phyloP scores from a whole-genome alignment of 1,139 yeast genomes.

The Debaryomyces subglobosus region DNA sequence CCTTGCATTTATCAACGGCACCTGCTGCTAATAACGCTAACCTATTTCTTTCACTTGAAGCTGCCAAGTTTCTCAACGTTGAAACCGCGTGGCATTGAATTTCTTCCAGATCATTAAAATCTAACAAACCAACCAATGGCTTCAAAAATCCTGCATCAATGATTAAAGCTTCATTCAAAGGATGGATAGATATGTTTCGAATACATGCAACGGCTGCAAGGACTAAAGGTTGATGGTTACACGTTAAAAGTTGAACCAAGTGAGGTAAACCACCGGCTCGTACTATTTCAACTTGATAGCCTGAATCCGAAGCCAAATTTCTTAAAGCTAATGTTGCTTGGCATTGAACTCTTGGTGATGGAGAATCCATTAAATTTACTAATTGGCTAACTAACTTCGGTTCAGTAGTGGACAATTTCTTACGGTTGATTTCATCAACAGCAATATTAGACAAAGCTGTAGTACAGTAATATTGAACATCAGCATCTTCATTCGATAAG shows the following conservation, averaged over 20 bases:
- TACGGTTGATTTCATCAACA: constrained; percentile 89
- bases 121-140: constrained; percentile 84
- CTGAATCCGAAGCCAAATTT: constrained; percentile 91
- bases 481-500: constrained; percentile 85
- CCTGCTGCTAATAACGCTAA: constrained; percentile 92
- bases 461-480: constrained; percentile 97
- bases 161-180: constrained; percentile 90
- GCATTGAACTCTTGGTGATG: constrained; percentile 93
- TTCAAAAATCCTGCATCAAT: constrained; percentile 94
- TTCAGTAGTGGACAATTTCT: constrained; percentile 86
- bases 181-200: constrained; percentile 94
- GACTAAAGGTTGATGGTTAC: constrained; percentile 89
- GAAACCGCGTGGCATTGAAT: constrained; percentile 98
- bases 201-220: constrained; percentile 98
- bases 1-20: constrained; percentile 92
- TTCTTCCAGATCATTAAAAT: constrained; percentile 87
- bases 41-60: constrained; percentile 91
- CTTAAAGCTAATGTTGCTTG: constrained; percentile 96
- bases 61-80: constrained; percentile 92
- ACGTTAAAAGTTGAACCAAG: constrained; percentile 81
- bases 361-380: constrained; percentile 89
- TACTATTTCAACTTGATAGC: constrained; percentile 92
- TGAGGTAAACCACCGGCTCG: constrained; percentile 95
- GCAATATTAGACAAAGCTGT: constrained; percentile 97
- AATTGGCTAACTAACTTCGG: constrained; percentile 90